Base-by-base conservation (phyloP, 495 filamentous ascomycete genomes). In the Rhizodiscina lignyota region DNA sequence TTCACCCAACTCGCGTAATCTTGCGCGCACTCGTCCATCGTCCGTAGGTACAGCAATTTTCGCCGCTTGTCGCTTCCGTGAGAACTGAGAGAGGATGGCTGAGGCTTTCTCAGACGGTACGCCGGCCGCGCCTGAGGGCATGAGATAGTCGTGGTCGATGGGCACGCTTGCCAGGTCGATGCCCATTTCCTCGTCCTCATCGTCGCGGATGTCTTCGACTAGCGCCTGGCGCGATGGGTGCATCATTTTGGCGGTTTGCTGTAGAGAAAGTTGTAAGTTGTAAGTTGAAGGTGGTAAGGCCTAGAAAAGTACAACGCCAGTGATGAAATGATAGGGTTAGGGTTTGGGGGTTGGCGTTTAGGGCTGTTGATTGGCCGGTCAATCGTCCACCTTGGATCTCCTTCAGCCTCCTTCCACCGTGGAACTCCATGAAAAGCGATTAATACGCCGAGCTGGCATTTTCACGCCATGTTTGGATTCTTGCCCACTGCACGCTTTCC, bases 181-280 rank as follows among this genome's bases (percentile, higher is more conserved):
- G 32, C 75, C 76, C 11, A 16, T 10, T 10, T 10, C 10, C 10
- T 10, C 8, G 30, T 10, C 27, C 17, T 68, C 63, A 6, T 59
- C 74, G n/a, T n/a, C n/a, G n/a, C n/a, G n/a, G n/a, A n/a, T n/a
- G 47, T 94, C 89, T 64, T 94, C 89, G 42, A 94, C 83, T 59
- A 92, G 94, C n/a, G 89, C 86, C 54, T 86, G 79, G 44, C 89
- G 68, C 46, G 89, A 69, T 26, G 89, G 89, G 62, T 94, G 89
- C 64, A 94, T 85, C 72, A 72, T 72, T 38, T 53, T 70, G 58
- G 18, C 19, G 18, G 15, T 5, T 37, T n/a, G 2, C 12, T 28
- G 27, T 20, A 5, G 16, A 21, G 15, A 30, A 31, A 12, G 17
- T n/a, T 11, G 13, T 8, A 16, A 28, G 30, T 27, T 27, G 8